Evolutionary conservation across 2,329 filamentous ascomycete species (phyloP).

Genomic region (Colletotrichum falcatum): DNA sequence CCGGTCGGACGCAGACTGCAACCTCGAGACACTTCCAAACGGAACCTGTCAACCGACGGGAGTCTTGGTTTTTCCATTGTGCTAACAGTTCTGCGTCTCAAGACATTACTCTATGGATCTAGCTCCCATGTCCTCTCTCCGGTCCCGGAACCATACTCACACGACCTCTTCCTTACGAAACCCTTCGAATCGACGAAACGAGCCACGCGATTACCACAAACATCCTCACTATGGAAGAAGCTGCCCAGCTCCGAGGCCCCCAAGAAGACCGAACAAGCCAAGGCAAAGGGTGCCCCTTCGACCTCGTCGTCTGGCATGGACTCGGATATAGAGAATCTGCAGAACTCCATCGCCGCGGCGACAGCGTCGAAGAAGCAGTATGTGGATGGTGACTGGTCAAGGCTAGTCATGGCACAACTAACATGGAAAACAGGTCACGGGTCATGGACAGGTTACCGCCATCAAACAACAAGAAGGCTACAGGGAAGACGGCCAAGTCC

Average conservation of each 20-base stretch:
- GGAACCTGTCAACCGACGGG: not conserved
- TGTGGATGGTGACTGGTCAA: slow-evolving; percentile 47
- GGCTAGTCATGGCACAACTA: slow-evolving; percentile 43
- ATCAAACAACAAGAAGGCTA: slow-evolving; percentile 47
- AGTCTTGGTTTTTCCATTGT: slow-evolving; percentile 5
- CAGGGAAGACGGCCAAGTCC: slow-evolving; percentile 54
- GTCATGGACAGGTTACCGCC: slow-evolving; percentile 51
- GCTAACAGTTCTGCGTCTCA: slow-evolving; percentile 29
- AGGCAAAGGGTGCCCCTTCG: slow-evolving; percentile 48
- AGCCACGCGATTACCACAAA: slow-evolving; percentile 63
- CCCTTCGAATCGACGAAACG: slow-evolving; percentile 60
- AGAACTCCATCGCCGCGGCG: slow-evolving; percentile 57
- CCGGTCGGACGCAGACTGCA: slow-evolving; percentile 6
- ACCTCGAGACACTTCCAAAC: slow-evolving; percentile 3
- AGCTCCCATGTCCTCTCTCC: slow-evolving; percentile 61
- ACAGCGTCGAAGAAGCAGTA: slow-evolving; percentile 56
- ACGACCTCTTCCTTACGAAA: slow-evolving; percentile 68
- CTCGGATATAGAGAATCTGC: slow-evolving; percentile 63
- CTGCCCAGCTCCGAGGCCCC: slow-evolving; percentile 43
- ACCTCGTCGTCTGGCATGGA: slow-evolving; percentile 57
- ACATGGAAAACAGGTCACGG: slow-evolving; percentile 49
- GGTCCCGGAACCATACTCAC: slow-evolving; percentile 59
- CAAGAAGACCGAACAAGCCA: slow-evolving; percentile 48
- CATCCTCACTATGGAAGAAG: slow-evolving; percentile 63
- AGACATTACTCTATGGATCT: slow-evolving; percentile 68